Base-by-base conservation (phyloP, 1,139 yeast species). In the Candida sanyaensis region DNA sequence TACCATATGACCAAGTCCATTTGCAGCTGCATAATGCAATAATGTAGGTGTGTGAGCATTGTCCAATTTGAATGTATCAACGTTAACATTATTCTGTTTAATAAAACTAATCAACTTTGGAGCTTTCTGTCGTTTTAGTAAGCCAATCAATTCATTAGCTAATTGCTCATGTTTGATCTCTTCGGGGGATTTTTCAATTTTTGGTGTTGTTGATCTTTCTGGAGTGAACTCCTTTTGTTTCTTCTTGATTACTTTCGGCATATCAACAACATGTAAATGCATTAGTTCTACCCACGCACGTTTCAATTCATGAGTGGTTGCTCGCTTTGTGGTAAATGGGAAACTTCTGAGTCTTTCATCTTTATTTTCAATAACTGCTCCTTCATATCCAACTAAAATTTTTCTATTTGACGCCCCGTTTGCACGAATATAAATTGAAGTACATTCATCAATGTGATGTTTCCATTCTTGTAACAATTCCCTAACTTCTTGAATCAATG, bases 251-350 rank as follows among this genome's bases (percentile, higher is more conserved):
- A 74, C 62, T 57, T 74, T 70, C 1, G 96, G 95, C 23, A 75
- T 66, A n/a, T 81, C 80, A 10, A 80, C 68, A 1, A 81, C 62
- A 39, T 74, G 70, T 54, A 88, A 69, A 55, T 87, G 83, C 0
- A 92, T 74, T 49, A 93, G 71, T 55, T 86, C 85, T 27, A 81
- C 77, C 98, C 99, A 93, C 0, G 96, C 90, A 42, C 85, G 78
- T 60, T 84, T 88, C 56, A 95, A 68, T 62, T 92, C 99, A 2
- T 83, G 71, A 0, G 88, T 77, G 0, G 97, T 92, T 0, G 99
- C 96, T 56, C 97, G 77, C 48, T 83, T 81, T 0, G 99, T 93
- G 0, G 97, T 86, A 66, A 93, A 90, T 1, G 99, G 99, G 62
- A 93, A 82, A 6, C 75, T 69, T 52, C 79, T 80, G 4, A 91